phyloP scores from a whole-genome alignment of 768 basidiomycete genomes.

The Phaffia australis region DNA sequence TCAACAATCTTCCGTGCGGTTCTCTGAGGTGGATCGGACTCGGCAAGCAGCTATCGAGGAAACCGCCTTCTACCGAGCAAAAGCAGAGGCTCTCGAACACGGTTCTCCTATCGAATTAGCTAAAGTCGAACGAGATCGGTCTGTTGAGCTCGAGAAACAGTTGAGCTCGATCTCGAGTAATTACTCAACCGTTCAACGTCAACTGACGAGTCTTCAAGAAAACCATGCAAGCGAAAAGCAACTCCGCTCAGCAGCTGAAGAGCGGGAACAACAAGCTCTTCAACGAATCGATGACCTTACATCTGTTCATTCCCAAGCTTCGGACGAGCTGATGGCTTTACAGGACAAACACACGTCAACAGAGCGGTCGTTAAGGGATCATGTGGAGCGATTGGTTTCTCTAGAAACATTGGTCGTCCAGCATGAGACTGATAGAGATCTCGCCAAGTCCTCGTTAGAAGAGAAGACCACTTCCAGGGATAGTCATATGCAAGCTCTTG shows the following conservation, averaged over 20 bases:
- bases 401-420: constrained; percentile 66
- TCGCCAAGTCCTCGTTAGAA: constrained; percentile 55
- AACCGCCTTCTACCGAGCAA: constrained; percentile 89
- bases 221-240: constrained; percentile 63
- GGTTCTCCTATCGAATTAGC: constrained; percentile 53
- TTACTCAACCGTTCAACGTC: constrained; percentile 56
- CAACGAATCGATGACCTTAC: constrained; percentile 68
- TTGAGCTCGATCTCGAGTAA: constrained; percentile 53
- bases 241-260: constrained; percentile 66
- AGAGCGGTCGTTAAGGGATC: constrained; percentile 61
- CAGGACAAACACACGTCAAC: constrained; percentile 52
- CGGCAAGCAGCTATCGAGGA: constrained; percentile 76
- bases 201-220: constrained; percentile 60
- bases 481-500: constrained; percentile 75
- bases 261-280: constrained; percentile 59
- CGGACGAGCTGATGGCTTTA: constrained; percentile 58
- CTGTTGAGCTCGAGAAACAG: constrained; percentile 61
- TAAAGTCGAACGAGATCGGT: constrained; percentile 67
- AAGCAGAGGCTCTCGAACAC: constrained; percentile 74
- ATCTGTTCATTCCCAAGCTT: constrained; percentile 51
- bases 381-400: constrained; percentile 58
- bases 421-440: constrained; percentile 63
- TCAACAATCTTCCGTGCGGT: constrained; percentile 58
- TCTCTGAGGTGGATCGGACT: constrained; percentile 67
- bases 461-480: constrained; percentile 61